Evolutionary conservation across 257 asterid genomes (phyloP).

Genomic region (Lantana camara): DNA sequence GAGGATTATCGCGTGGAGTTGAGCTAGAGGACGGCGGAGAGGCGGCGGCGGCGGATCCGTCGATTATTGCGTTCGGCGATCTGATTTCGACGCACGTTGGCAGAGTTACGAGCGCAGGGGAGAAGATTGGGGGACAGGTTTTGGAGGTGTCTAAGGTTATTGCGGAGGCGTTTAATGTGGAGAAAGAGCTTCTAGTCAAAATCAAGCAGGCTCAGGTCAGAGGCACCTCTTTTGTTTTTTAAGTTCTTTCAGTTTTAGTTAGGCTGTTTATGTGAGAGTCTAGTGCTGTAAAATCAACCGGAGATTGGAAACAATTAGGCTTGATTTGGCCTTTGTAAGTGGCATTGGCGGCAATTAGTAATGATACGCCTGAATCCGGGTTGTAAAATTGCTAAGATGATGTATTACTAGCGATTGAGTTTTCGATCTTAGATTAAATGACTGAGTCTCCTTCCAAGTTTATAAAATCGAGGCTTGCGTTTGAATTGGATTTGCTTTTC

Average conservation of each 20-base stretch:
- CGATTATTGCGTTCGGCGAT: constrained; percentile 78
- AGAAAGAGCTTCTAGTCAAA: constrained; percentile 79
- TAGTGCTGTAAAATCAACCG: background rate
- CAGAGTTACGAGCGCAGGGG: constrained; percentile 64
- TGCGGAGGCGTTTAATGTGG: constrained; percentile 64
- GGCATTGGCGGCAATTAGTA: background rate
- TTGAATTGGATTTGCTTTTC: background rate
- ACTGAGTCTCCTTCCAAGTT: background rate
- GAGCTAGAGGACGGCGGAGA: constrained; percentile 44
- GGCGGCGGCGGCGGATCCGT: constrained; percentile 67
- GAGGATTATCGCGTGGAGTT: constrained; percentile 40
- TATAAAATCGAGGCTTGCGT: constrained; percentile 10
- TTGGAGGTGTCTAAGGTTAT: constrained; percentile 65
- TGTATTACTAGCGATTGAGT: constrained; percentile 1
- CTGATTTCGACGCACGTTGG: constrained; percentile 60
- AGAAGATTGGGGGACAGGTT: constrained; percentile 89
- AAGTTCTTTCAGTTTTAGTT: constrained; percentile 9
- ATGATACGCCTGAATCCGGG: background rate
- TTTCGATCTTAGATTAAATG: background rate
- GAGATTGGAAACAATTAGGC: constrained; percentile 13
- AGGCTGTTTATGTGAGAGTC: background rate
- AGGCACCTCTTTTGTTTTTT: background rate
- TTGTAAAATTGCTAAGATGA: background rate
- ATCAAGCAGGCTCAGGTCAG: constrained; percentile 73
- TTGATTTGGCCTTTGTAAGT: background rate